These are phyloP conservation scores for Boeremia lycopersici DNA, from an alignment of 2,329 filamentous ascomycete genomes.

Conservation along the genomic window DNA sequence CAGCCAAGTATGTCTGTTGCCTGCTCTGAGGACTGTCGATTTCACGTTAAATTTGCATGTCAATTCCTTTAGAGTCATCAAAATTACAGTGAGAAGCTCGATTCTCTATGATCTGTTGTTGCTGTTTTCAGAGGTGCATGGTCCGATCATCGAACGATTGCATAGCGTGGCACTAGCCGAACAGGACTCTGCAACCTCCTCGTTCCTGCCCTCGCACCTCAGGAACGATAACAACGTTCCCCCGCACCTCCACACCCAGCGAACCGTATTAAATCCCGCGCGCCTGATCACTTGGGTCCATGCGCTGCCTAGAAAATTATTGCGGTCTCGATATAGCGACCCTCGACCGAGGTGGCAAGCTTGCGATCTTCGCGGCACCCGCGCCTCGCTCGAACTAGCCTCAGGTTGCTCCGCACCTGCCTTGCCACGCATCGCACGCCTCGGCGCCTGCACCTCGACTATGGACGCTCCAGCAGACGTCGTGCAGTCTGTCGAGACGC, in stretches of 20 bases:
- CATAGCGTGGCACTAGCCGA: constrained; percentile 2
- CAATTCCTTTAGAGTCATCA: no score
- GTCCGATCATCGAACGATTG: constrained; percentile 16
- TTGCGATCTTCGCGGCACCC: constrained; percentile 35
- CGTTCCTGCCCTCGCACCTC: constrained; percentile 25
- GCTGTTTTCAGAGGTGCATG: constrained; percentile 12
- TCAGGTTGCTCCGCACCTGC: constrained; percentile 27
- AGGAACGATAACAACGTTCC: constrained; percentile 25
- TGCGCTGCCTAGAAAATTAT: constrained; percentile 34
- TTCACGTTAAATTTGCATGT: neutral
- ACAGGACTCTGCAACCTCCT: constrained; percentile 24
- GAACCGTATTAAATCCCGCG: constrained; percentile 3
- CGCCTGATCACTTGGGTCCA: constrained; percentile 12
- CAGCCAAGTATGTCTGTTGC: neutral
- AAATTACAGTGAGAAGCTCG: neutral
- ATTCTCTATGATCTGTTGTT: neutral
- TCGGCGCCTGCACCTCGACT: constrained; percentile 21
- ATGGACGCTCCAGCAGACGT: constrained; percentile 42
- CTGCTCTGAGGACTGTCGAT: neutral
- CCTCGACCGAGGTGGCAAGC: constrained; percentile 34
- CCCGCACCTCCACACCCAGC: constrained; percentile 16
- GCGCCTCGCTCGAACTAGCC: constrained; percentile 32
- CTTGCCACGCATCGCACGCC: constrained; percentile 24
- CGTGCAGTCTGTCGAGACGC: constrained; percentile 43
- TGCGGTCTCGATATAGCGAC: constrained; percentile 23